Evolutionary conservation across 768 basidiomycete species (phyloP), one percentile per base, ranked within the genome.

Genomic region (Mycena filopes): DNA sequence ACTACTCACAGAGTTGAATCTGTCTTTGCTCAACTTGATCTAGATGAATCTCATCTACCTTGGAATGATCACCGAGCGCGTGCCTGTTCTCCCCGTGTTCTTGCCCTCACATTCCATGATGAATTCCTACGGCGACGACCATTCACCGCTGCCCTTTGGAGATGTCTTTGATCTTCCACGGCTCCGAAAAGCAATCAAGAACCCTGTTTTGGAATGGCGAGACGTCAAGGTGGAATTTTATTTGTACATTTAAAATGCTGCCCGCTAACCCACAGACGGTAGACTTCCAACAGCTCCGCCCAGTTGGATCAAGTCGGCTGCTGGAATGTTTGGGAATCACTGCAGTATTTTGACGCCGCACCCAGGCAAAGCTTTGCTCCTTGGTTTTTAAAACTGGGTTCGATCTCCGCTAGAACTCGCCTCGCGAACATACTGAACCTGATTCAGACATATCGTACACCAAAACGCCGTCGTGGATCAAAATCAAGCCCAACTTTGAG

Each of bases 1-100:
- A 2, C 40, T 36, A 16, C 42, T 2, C 2, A n/a, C n/a, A 36
- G 33, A 28, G 23, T 42, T 18, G 3, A 49, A 26, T 10, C 7
- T 54, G 43, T 16, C 3, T 4, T 31, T 38, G 15, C 50, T 41
- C 58, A 25, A 21, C 43, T 50, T 41, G 20, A n/a, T 57, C 20
- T 20, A 79, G 74, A 73, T 73, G 55, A 80, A 81, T 65, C 65
- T 79, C 36, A 63, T 81, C 26, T 80, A 79, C 58, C 76, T 81
- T n/a, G 76, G 71, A 8, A 49, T 74, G 25, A 70, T 81, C 55
- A 75, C 78, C 9, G 67, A 67, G 15, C 78, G 80, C 26, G 71
- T 79, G 8, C 80, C 80, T 11, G 68, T 81, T 45, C 48, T 81
- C 2, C 77, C 78, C 4, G 71, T 73, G 11, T 81, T 81, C 59